Base-by-base conservation (phyloP, 352 stramenopile genomes). In the Phytophthora pluvialis region DNA sequence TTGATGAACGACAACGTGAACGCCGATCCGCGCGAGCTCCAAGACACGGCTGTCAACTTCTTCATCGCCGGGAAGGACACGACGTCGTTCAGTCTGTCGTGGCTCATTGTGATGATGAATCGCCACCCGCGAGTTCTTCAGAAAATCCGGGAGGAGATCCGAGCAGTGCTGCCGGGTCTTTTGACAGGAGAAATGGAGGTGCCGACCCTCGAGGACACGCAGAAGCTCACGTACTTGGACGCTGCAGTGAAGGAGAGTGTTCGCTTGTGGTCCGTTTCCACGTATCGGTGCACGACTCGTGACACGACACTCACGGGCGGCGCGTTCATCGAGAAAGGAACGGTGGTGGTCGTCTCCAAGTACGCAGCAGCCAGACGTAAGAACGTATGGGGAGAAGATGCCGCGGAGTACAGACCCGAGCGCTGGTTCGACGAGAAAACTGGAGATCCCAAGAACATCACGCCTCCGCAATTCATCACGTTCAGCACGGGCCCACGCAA, bases 11-110 rank as follows among this genome's bases (percentile, higher is more conserved):
- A 39, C 3, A 64, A 49, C 35, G 36, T n/a, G 4, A 53, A 21
- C 9, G 58, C 67, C 26, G 62, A 75, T 13, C 42, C 67, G 12
- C 73, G 73, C 33, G 67, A 76, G 3, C 60, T 91, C 11, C 75
- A 78, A 38, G 78, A 92, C 58, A 77, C 87, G 25, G 60, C 86
- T 3, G 72, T 93, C 15, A 88, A 70, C 38, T 89, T 92, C 51
- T 61, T 93, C 12, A 53, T 89, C 10, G 84, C 80, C 10, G 75
- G 79, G 18, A 70, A 82, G 18, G 83, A 89, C 66, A 90, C 80
- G 13, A 90, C 82, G 7, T 60, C 72, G 0, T 79, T 72, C 47
- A 77, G 72, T 26, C 36, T 91, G 18, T 71, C 68, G 5, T 91
- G 81, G 83, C 48, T 88, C 10, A 57, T 91, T 43, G 78, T 88